Conservation (phyloP, 177 flowering plant genomes). For the Vitis hybrid region DNA sequence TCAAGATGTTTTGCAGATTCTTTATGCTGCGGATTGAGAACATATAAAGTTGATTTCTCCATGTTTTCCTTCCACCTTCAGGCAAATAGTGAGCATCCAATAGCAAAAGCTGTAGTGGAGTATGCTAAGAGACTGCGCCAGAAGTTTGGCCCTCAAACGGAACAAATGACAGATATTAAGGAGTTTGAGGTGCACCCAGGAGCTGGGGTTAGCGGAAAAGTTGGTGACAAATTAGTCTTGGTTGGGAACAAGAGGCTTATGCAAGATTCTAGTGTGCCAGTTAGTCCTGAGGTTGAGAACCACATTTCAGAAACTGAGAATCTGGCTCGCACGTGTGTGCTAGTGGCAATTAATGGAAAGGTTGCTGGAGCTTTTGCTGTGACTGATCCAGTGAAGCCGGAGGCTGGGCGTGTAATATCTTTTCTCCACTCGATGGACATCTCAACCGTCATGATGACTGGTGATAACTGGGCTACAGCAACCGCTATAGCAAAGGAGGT, state of each 20-base stretch:
- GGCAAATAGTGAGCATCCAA: slow-evolving; percentile 96
- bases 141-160: slow-evolving; percentile 40
- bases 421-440: slow-evolving; percentile 74
- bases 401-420: slow-evolving; percentile 69
- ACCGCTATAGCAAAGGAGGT: slow-evolving; percentile 75
- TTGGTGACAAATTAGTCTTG: slow-evolving; percentile 57
- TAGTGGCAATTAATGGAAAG: slow-evolving; percentile 70
- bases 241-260: slow-evolving; percentile 91
- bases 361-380: slow-evolving; percentile 85
- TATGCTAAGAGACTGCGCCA: slow-evolving; percentile 64
- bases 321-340: slow-evolving; percentile 77
- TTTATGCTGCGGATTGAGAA: background rate
- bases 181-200: slow-evolving; percentile 89
- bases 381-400: slow-evolving; percentile 91
- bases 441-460: slow-evolving; percentile 86
- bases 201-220: slow-evolving; percentile 75
- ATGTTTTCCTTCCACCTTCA: slow-evolving; percentile 16
- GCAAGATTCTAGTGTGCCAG: slow-evolving; percentile 42
- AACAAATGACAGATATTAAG: slow-evolving; percentile 39
- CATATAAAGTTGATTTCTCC: background rate
- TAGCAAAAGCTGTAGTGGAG: slow-evolving; percentile 83
- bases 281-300: slow-evolving; percentile 56
- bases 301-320: slow-evolving; percentile 63
- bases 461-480: slow-evolving; percentile 94
- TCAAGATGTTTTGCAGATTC: background rate